phyloP scores from a whole-genome alignment of 345 rosid species.

The Anastatica hierochuntica region DNA sequence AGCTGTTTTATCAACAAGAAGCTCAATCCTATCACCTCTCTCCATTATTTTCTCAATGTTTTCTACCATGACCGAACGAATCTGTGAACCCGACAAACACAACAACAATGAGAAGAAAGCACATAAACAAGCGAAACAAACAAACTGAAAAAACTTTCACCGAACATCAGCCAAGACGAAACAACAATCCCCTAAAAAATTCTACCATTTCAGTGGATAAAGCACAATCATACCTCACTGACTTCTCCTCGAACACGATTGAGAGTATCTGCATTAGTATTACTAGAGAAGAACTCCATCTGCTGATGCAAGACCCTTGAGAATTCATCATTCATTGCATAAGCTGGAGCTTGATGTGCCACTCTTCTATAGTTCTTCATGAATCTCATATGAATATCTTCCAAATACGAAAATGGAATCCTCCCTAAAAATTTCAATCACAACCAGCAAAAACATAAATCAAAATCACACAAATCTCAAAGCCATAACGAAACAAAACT shows the following conservation, averaged over 20 bases:
- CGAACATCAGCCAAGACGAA: too few species aligned
- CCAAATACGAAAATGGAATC: conserved; percentile 95
- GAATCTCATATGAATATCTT: conserved; percentile 90
- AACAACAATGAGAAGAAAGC: background rate
- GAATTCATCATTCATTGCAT: conserved; percentile 98
- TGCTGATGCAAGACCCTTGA: conserved; percentile 98
- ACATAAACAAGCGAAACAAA: background rate
- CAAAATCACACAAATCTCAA: background rate
- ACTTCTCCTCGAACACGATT: conserved; percentile 95
- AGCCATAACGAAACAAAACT: background rate
- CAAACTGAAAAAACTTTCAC: background rate
- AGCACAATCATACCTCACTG: conserved; percentile 41
- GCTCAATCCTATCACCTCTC: conserved; percentile 93
- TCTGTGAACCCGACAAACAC: conserved; percentile 29
- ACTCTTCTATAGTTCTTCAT: conserved; percentile 94
- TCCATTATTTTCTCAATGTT: conserved; percentile 95
- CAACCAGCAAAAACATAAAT: background rate
- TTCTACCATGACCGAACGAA: conserved; percentile 92
- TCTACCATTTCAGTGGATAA: too few species aligned
- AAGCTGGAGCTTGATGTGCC: conserved; percentile 77
- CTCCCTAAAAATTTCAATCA: conserved; percentile 45
- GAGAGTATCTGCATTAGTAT: conserved; percentile 81
- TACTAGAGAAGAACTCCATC: conserved; percentile 96
- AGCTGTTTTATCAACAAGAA: conserved; percentile 91
- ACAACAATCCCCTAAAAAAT: too few species aligned